Conservation (phyloP, 225 moss, liverwort and hornwort species). For the Marchantia polymorpha region DNA sequence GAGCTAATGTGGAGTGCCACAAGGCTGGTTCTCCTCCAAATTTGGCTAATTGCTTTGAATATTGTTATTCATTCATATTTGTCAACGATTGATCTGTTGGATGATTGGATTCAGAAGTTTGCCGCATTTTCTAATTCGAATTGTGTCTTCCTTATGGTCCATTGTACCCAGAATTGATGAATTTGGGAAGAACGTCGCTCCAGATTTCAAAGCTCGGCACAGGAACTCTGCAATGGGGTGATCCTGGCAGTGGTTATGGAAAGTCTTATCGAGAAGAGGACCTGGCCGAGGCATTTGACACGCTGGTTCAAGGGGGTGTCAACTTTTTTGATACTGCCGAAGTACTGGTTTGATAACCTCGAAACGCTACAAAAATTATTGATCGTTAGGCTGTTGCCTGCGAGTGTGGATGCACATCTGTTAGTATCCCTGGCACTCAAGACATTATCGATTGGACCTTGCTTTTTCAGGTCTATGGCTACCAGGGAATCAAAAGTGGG, state of each 20-base stretch:
- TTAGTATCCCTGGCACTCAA: not conserved
- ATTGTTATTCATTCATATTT: not conserved
- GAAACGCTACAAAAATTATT: not conserved
- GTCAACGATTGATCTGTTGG: not conserved
- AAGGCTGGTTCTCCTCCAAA: not conserved
- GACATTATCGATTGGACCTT: not conserved
- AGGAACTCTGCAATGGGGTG: conserved; percentile 97
- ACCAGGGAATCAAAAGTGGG: conserved; percentile 78
- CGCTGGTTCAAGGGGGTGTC: conserved; percentile 64
- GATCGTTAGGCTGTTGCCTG: not conserved
- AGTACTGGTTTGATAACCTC: conserved; percentile 32
- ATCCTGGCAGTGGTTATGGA: conserved; percentile 81
- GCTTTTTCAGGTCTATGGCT: conserved; percentile 78
- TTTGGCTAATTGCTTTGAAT: not conserved
- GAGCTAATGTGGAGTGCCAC: no score
- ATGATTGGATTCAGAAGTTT: no score
- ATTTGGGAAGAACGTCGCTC: conserved; percentile 68
- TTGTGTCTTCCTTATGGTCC: not conserved
- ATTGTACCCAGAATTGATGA: conserved; percentile 54
- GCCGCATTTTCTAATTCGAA: not conserved
- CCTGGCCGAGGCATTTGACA: conserved; percentile 62
- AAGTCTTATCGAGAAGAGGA: conserved; percentile 58
- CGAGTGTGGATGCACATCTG: not conserved
- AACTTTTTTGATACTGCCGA: conserved; percentile 97
- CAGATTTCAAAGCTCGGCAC: conserved; percentile 73